Evolutionary conservation across 2,329 filamentous ascomycete species (phyloP).

Genomic region (Metarhizium guizhouense): DNA sequence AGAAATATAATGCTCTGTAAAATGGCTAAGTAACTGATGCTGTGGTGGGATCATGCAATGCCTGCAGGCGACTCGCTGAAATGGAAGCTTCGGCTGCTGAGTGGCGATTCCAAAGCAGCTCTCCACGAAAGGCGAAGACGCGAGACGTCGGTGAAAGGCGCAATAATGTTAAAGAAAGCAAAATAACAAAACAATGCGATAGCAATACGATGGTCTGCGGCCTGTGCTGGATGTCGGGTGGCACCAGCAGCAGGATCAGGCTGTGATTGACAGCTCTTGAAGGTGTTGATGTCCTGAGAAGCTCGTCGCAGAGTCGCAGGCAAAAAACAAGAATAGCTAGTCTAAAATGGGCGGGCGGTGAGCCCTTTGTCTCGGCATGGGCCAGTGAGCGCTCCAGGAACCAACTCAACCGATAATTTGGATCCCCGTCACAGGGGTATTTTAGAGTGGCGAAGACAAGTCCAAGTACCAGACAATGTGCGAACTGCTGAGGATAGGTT

Average conservation of each 20-base stretch:
- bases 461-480: too few relatives aligned
- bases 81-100: neutral
- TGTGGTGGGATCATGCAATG: neutral
- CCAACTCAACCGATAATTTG: neutral
- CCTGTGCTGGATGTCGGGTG: slow-evolving; percentile 4
- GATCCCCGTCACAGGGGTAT: too few relatives aligned
- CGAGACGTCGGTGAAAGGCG: neutral
- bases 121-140: neutral
- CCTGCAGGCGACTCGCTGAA: neutral
- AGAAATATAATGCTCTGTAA: neutral
- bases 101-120: neutral
- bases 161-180: neutral
- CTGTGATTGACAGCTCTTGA: neutral
- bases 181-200: neutral
- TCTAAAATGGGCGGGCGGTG: slow-evolving; percentile 8
- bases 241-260: slow-evolving; percentile 2
- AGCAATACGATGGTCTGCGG: neutral
- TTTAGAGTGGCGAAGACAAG: too few relatives aligned
- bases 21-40: neutral
- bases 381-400: neutral
- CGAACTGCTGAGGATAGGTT: too few relatives aligned
- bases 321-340: slow-evolving; percentile 10
- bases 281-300: slow-evolving; percentile 4
- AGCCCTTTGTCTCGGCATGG: neutral
- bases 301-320: slow-evolving; percentile 12